Evolutionary conservation across 2,329 filamentous ascomycete species (phyloP).

Genomic region (Fusarium marasasianum): DNA sequence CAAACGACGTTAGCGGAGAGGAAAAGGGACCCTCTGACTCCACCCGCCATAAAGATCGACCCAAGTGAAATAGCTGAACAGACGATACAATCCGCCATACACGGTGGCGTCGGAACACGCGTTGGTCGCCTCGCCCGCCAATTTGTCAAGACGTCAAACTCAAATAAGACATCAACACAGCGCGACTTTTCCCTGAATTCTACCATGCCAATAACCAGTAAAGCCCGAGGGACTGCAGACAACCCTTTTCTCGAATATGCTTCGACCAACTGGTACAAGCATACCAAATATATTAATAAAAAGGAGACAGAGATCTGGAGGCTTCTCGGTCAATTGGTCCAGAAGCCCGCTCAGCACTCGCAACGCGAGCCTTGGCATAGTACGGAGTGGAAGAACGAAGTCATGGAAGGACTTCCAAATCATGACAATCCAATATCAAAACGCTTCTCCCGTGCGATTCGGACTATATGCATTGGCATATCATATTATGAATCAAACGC

Average conservation of each 20-base stretch:
- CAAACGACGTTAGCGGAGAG: not conserved
- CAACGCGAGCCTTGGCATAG: not conserved
- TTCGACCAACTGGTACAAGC: not conserved
- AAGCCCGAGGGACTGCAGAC: accelerated
- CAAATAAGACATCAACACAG: accelerated
- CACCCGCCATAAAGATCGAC: not conserved
- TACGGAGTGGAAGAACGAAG: not conserved
- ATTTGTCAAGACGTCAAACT: not conserved
- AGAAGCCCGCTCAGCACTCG: not conserved
- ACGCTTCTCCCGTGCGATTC: accelerated
- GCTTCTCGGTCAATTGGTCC: not conserved
- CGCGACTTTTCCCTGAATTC: accelerated
- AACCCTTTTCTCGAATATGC: not conserved
- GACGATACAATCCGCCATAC: not conserved
- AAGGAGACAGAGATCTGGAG: not conserved
- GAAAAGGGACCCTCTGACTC: accelerated
- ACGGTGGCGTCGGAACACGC: not conserved
- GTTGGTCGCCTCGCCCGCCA: not conserved
- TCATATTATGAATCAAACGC: accelerated
- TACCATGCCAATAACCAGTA: not conserved
- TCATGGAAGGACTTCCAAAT: accelerated
- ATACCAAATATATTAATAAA: not conserved
- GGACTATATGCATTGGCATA: accelerated
- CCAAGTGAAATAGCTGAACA: not conserved
- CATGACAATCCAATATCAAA: not conserved